A percentile compares a stretch with the other conserved stretches of the same genome.
Conservation (phyloP, 2,329 filamentous ascomycete genomes). For the Fusarium sp. region DNA sequence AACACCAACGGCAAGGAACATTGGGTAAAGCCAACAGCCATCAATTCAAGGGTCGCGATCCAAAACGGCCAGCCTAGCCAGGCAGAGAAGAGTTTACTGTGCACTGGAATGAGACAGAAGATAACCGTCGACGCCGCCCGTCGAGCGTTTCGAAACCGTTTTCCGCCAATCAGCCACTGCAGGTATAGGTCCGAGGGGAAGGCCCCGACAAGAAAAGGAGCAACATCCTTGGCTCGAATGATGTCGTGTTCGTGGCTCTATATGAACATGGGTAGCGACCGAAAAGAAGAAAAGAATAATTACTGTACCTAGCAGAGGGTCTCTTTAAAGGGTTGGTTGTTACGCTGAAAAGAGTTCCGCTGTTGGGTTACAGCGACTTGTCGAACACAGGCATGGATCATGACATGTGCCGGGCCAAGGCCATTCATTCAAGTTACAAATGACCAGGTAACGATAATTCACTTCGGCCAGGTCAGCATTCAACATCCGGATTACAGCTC, state of each 20-base stretch:
- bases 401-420: slow-evolving; percentile 9
- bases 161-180: slow-evolving; percentile 40
- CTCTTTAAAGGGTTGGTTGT: background rate
- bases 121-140: slow-evolving; percentile 26
- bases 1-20: slow-evolving; percentile 23
- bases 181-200: slow-evolving; percentile 5
- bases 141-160: slow-evolving; percentile 44
- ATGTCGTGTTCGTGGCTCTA: slow-evolving; percentile 29
- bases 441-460: background rate
- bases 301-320: background rate
- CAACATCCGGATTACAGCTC: background rate
- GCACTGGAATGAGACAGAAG: background rate
- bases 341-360: background rate
- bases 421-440: background rate
- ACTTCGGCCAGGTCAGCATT: background rate
- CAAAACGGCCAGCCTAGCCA: background rate
- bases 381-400: slow-evolving; percentile 8
- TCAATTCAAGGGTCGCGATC: background rate
- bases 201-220: slow-evolving; percentile 13
- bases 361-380: background rate
- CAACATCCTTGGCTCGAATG: slow-evolving; percentile 31
- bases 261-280: slow-evolving; percentile 6
- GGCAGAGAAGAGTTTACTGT: background rate
- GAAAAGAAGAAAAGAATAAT: slow-evolving; percentile 2
- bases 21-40: background rate